Evolutionary conservation across 148 eudicot species (phyloP), one percentile per base, ranked within the genome.

Genomic region (Persicaria tinctoria): DNA sequence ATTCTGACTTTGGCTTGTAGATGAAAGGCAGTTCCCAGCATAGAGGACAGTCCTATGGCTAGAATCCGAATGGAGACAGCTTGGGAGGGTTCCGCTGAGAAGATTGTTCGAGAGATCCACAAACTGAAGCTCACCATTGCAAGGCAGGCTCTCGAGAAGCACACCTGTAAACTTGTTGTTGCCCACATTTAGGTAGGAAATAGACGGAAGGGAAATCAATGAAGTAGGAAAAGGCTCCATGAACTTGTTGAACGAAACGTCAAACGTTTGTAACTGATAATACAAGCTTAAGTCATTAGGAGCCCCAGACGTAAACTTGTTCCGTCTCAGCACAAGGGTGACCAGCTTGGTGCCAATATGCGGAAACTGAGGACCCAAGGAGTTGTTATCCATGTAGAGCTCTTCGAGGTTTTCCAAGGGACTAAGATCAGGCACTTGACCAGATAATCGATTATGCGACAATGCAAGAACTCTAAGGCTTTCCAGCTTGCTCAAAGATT

Each of bases 21-120:
- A 70, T 72, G 73, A 74, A 18, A 93, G 84, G 82, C 98, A 93
- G 73, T 93, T 93, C 32, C 83, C 87, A 60, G 49, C 80, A 78
- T 83, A 93, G 3, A 57, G 75, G 16, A 85, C 82, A 68, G 46
- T 72, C 51, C 75, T 32, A 17, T 78, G 73, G 80, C 74, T 76
- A 51, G 89, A 75, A 62, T 71, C 70, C 14, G 80, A 80, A 72
- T 50, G 56, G 20, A 93, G 81, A 78, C 98, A 93, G 18, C 64
- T 79, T 6, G 97, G 98, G 72, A 93, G 75, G 38, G 76, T 77
- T 51, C 98, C 98, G 0, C 82, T 82, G 66, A 93, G 77, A 46
- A 86, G 88, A 80, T 93, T 93, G 1, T 86, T 81, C 1, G 97
- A 89, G 81, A 93, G 59, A 78, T 93, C 87, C 73, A 91, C 94